Conservation (phyloP, 1,284 basidiomycete genomes). For the Cryptococcus hybrid region DNA sequence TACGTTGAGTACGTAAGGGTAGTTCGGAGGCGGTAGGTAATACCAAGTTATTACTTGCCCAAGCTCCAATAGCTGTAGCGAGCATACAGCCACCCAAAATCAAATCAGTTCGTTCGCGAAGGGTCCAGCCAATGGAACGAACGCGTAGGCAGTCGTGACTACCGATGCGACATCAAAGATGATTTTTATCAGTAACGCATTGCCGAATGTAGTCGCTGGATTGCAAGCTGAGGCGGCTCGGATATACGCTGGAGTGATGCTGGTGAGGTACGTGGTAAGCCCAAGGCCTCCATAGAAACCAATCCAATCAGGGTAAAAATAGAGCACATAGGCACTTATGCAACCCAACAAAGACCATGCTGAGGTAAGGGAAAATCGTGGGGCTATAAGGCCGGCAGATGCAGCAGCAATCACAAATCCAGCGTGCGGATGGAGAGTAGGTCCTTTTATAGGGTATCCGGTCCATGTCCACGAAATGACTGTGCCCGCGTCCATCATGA, state of each 20-base stretch:
- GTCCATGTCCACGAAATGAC: slow-evolving; percentile 90
- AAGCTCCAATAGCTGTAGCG: slow-evolving; percentile 11
- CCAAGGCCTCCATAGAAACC: slow-evolving; percentile 71
- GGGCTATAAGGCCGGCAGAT: slow-evolving; percentile 48
- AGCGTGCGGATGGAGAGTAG: slow-evolving; percentile 71
- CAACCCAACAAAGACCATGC: slow-evolving; percentile 1
- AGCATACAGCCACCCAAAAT: slow-evolving; percentile 38
- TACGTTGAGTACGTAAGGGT: slow-evolving; percentile 11
- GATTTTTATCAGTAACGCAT: slow-evolving; percentile 63
- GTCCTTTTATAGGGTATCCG: slow-evolving; percentile 75
- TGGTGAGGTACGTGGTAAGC: slow-evolving; percentile 67
- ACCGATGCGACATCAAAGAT: slow-evolving; percentile 68
- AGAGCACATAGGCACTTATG: slow-evolving; percentile 55
- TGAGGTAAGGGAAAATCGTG: neutral
- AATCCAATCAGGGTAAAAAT: slow-evolving; percentile 65
- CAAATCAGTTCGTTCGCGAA: slow-evolving; percentile 79
- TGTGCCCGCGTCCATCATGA: slow-evolving; percentile 76
- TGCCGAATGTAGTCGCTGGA: slow-evolving; percentile 55
- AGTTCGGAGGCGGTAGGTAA: slow-evolving; percentile 19
- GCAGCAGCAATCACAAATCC: slow-evolving; percentile 67
- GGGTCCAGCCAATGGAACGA: slow-evolving; percentile 74
- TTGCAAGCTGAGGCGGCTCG: slow-evolving; percentile 45
- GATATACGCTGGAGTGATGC: slow-evolving; percentile 61
- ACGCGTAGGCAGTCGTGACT: slow-evolving; percentile 90
- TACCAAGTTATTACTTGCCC: slow-evolving; percentile 9